A percentile compares a stretch with the other conserved stretches of the same genome.
Evolutionary conservation across 352 stramenopile species (phyloP).

Genomic region (Pythium insidiosum): DNA sequence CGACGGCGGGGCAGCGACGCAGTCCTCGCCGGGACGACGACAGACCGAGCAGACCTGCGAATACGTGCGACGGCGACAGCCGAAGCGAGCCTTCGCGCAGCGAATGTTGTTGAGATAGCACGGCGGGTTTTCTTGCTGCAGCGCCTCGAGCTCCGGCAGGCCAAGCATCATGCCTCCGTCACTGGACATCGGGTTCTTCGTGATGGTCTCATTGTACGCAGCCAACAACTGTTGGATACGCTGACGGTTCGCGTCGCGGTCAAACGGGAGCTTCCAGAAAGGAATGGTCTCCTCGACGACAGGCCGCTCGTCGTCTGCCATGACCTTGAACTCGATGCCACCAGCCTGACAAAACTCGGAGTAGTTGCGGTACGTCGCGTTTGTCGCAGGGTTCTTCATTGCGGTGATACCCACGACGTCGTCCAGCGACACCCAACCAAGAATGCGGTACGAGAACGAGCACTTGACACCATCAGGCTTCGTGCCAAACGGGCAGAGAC

Average conservation of each 20-base stretch:
- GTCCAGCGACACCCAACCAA: slow-evolving; percentile 43
- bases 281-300: slow-evolving; percentile 26
- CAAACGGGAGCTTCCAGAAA: slow-evolving; percentile 55
- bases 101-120: slow-evolving; percentile 51
- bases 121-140: slow-evolving; percentile 33
- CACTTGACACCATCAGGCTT: slow-evolving; percentile 9
- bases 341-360: slow-evolving; percentile 47
- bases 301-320: slow-evolving; percentile 15
- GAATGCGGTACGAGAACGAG: slow-evolving; percentile 27
- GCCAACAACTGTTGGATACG: slow-evolving; percentile 36
- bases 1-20: slow-evolving; percentile 8
- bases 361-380: slow-evolving; percentile 31
- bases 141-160: slow-evolving; percentile 24
- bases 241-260: slow-evolving; percentile 30
- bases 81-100: slow-evolving; percentile 32
- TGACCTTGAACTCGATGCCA: slow-evolving; percentile 41
- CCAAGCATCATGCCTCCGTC: slow-evolving; percentile 36
- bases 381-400: slow-evolving; percentile 18
- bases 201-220: slow-evolving; percentile 28
- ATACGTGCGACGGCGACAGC: slow-evolving; percentile 40
- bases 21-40: slow-evolving; percentile 16
- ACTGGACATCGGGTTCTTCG: slow-evolving; percentile 14
- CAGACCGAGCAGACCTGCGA: slow-evolving; percentile 60
- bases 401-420: slow-evolving; percentile 66
- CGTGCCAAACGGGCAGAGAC: slow-evolving; percentile 13